phyloP scores from a whole-genome alignment of 345 rosid species.

The Ailanthus altissimus region DNA sequence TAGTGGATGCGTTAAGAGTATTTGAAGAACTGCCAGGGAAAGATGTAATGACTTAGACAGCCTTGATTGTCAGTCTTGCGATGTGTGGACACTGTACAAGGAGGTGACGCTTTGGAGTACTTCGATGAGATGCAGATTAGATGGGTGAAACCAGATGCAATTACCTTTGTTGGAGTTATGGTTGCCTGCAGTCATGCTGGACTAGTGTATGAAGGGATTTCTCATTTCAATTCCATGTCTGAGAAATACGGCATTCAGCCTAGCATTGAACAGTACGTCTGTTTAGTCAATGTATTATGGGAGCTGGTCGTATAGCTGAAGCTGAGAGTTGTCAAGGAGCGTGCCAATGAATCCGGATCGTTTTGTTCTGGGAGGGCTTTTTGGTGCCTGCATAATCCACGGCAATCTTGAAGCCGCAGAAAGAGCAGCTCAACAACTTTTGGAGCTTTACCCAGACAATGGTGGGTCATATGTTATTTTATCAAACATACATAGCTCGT shows the following conservation, averaged over 20 bases:
- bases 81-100: slow-evolving; percentile 26
- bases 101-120: slow-evolving; percentile 17
- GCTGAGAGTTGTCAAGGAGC: slow-evolving; percentile 23
- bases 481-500: slow-evolving; percentile 21
- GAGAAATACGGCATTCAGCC: slow-evolving; percentile 21
- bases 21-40: slow-evolving; percentile 21
- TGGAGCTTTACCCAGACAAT: slow-evolving; percentile 31
- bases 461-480: slow-evolving; percentile 21
- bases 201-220: slow-evolving; percentile 25
- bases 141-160: slow-evolving; percentile 23
- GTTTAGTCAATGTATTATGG: slow-evolving; percentile 22
- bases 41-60: slow-evolving; percentile 32
- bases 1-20: slow-evolving; percentile 5
- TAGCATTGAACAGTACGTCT: slow-evolving; percentile 24
- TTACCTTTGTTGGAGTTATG: slow-evolving; percentile 26
- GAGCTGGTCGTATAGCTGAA: slow-evolving; percentile 28
- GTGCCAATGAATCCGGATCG: slow-evolving; percentile 28
- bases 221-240: slow-evolving; percentile 24
- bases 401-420: slow-evolving; percentile 29
- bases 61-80: slow-evolving; percentile 31
- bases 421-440: slow-evolving; percentile 25
- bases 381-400: slow-evolving; percentile 34
- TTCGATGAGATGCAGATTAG: slow-evolving; percentile 18
- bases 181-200: slow-evolving; percentile 34
- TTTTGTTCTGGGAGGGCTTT: slow-evolving; percentile 24